Base-by-base conservation (phyloP, 2,329 filamentous ascomycete genomes). In the Pyrenophora teres region DNA sequence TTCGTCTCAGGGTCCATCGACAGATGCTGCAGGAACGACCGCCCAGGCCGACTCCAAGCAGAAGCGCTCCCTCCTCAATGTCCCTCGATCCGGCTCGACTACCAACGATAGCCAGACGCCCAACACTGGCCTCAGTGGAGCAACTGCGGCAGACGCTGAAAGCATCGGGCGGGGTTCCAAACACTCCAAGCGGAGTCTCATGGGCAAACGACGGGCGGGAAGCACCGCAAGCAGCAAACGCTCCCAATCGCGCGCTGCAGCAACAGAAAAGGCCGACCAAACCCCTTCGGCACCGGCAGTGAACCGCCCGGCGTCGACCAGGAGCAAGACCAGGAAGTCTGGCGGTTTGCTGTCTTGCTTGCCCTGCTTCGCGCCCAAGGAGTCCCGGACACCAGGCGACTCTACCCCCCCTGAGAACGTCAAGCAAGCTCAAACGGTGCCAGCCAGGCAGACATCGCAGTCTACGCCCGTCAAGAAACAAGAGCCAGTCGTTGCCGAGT, bases 351-450 rank as follows among this genome's bases (percentile, higher is more conserved):
- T 80, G 9, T 69, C 76, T 10, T 80, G 90, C 47, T 78, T 90
- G 52, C 84, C 81, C 54, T 90, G 87, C 76, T 90, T 87, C 70
- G 80, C 84, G 35, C 84, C 86, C 42, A 85, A 87, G 56, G 80
- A 83, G 57, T 80, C 81, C 13, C 81, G 83, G 38, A 31, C 57
- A 7, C 30, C 50, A 0, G 62, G 54, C 25, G 67, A 73, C 39
- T 60, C 61, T n/a, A 59, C 83, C 51, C 80, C 83, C 33, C 76
- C 72, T 21, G 74, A 78, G 56, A 75, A 76, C 35, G 70, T 74
- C 16, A 79, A 78, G 62, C 74, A 75, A 42, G 65, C 72, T 16
- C 68, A 65, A 44, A 73, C 70, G 46, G 55, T 72, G 16, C 73
- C 73, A 37, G 65, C 74, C 6, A 63, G 64, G 12, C 71, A 73